phyloP scores from a whole-genome alignment of 83 land plant species.

The Picea engelmannii region DNA sequence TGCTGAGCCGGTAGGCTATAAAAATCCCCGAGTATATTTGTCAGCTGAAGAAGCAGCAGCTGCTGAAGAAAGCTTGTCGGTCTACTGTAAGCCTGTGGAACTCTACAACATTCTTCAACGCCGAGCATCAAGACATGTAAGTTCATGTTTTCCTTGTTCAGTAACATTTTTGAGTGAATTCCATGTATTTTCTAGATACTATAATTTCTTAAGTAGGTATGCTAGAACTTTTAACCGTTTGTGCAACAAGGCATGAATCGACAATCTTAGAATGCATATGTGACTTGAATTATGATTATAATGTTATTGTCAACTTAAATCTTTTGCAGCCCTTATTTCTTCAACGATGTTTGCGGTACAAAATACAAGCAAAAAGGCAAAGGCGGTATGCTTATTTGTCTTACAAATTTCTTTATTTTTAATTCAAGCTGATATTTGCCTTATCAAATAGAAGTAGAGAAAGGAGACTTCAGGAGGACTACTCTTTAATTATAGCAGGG shows the following conservation, averaged over 20 bases:
- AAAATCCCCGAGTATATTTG: constrained; percentile 38
- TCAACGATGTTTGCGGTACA: constrained; percentile 80
- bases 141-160: constrained; percentile 3
- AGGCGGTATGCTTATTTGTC: constrained; percentile 48
- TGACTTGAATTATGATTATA: neutral
- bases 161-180: neutral
- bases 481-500: neutral
- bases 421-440: neutral
- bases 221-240: neutral
- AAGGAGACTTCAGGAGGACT: neutral
- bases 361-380: constrained; percentile 69
- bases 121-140: constrained; percentile 74
- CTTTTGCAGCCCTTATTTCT: constrained; percentile 77
- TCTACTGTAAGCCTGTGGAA: constrained; percentile 87
- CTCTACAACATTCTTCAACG: constrained; percentile 81
- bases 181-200: neutral
- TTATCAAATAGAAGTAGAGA: neutral
- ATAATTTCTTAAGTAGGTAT: neutral
- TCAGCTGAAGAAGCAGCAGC: constrained; percentile 59
- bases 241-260: neutral
- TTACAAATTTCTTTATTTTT: neutral
- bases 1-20: constrained; percentile 55
- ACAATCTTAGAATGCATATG: too few relatives aligned
- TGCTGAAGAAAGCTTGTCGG: constrained; percentile 73
- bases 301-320: neutral